Percentiles rank a stretch among this genome's conserved stretches.
Conservation (phyloP, 2,329 filamentous ascomycete genomes). For the Aureobasidium sp. region DNA sequence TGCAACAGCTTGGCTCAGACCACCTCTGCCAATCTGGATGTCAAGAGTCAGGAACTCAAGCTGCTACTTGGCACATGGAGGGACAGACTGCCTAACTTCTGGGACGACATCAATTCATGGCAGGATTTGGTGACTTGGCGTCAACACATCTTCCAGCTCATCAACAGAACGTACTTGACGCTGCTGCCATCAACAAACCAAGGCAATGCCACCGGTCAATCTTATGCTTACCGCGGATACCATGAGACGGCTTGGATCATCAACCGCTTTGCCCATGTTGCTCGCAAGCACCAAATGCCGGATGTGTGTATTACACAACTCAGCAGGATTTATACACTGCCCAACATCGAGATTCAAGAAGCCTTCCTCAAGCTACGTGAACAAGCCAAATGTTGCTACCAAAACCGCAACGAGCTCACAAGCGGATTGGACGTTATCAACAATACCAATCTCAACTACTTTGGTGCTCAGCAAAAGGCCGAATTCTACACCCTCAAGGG, state of each 20-base stretch:
- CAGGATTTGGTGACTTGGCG: conserved; percentile 99
- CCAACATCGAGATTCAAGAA: conserved; percentile 99
- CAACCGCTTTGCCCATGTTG: conserved; percentile 96
- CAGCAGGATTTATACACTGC: conserved; percentile 94
- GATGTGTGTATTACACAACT: conserved; percentile 97
- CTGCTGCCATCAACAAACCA: conserved; percentile 73
- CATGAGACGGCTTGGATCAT: conserved; percentile 99
- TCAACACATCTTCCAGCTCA: conserved; percentile 96
- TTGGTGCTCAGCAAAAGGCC: conserved; percentile 89
- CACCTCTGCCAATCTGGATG: conserved; percentile 76
- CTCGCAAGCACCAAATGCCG: conserved; percentile 89
- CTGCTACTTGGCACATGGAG: conserved; percentile 90
- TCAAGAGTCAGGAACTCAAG: conserved; percentile 93
- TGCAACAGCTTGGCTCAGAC: conserved; percentile 84
- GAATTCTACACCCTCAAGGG: conserved; percentile 99
- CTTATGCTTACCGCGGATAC: conserved; percentile 93
- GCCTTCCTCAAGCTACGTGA: conserved; percentile 97
- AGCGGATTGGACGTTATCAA: conserved; percentile 97
- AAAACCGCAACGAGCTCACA: conserved; percentile 85
- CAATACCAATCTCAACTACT: conserved; percentile 98
- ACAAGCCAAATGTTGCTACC: conserved; percentile 97
- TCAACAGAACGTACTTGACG: conserved; percentile 87
- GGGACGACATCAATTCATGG: conserved; percentile 99
- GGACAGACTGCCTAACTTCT: conserved; percentile 90
- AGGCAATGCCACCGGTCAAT: conserved; percentile 73